Base-by-base conservation (phyloP, 768 basidiomycete species). In the Clathrus columnatus region DNA sequence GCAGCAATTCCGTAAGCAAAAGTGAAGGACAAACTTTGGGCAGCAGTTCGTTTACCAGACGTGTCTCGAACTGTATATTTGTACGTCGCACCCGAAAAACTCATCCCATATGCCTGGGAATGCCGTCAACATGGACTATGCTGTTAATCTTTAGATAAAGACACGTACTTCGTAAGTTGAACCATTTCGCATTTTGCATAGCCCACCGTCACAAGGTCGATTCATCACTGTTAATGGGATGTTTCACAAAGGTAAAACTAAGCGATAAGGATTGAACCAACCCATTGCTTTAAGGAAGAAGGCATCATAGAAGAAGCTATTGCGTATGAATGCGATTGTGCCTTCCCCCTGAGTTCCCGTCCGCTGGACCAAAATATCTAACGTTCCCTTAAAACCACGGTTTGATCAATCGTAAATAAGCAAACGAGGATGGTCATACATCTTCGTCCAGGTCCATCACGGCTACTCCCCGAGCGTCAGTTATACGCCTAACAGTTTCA, bases 231-330 rank as follows among this genome's bases (percentile, higher is more conserved):
- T 16, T 14, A 47, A 23, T 45, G 59, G 10, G 50, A n/a, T n/a
- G n/a, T n/a, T n/a, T n/a, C n/a, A 29, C 32, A 23, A 52, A 32
- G 53, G n/a, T 20, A 23, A 6, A 0, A 5, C 21, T n/a, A 43
- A 14, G 46, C 18, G 2, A 24, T 44, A 26, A 30, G n/a, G 30
- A 21, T 29, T 36, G 41, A 51, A 70, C 82, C 44, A 43, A 95
- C 94, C 86, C 43, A 93, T 88, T 2, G 96, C 91, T 65, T 97
- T 97, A 51, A 98, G 75, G 80, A 98, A 99, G 75, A 99, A 99
- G 0, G 96, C 95, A 61, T 99, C 96, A 65, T 93, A 93, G 64
- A 95, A 98, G 64, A 94, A 90, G 68, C 97, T 98, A 65, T 99
- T 99, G 70, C 95, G 92, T 48, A 99, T 73, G 64, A 99, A 95